Evolutionary conservation across 352 stramenopile species (phyloP).

Genomic region (Achlya hypogyna): DNA sequence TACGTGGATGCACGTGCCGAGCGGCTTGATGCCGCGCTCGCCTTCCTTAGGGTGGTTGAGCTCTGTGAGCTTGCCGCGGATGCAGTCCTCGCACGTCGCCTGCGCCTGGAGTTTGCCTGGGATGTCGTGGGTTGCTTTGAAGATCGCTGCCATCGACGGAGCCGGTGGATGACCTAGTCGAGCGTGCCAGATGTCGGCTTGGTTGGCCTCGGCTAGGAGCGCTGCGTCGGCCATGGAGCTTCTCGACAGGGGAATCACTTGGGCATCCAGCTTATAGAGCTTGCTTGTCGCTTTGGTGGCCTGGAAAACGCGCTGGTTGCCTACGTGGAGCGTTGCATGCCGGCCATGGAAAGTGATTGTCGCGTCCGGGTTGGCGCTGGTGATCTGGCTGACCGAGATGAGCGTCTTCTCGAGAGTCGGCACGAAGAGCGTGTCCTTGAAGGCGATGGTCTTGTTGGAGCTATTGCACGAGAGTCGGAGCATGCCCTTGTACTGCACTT

Average conservation of each 20-base stretch:
- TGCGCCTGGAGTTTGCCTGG: no score
- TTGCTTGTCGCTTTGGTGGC: not conserved
- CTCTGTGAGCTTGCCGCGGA: constrained; percentile 18
- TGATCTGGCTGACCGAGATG: not conserved
- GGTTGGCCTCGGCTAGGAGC: not conserved
- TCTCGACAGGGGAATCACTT: not conserved
- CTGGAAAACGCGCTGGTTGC: not conserved
- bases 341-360: not conserved
- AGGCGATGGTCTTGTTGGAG: not conserved
- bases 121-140: no score
- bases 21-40: constrained; percentile 19
- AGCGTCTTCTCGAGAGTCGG: constrained; percentile 11
- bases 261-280: not conserved
- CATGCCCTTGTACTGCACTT: constrained; percentile 10
- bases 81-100: no score
- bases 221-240: not conserved
- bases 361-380: not conserved
- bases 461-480: not conserved
- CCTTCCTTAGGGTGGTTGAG: constrained; percentile 5
- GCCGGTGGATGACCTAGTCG: no score
- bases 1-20: constrained; percentile 6
- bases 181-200: no score
- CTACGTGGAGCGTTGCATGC: not conserved
- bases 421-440: constrained; percentile 23
- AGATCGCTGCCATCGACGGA: no score